Conservation (phyloP, 73 alveolate genomes). For the Paramecium sexaurelia region DNA sequence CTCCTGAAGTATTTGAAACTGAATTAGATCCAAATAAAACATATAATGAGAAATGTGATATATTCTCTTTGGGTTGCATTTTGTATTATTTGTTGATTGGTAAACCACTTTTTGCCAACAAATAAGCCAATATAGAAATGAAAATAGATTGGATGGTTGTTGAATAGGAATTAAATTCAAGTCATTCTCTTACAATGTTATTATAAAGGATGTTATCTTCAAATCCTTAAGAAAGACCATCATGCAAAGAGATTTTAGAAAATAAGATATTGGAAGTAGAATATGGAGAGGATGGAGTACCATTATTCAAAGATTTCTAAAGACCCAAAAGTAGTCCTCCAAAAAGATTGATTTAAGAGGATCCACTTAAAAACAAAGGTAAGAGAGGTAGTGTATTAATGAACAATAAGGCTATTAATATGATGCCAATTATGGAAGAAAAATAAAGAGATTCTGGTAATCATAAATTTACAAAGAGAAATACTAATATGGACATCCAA, state of each 20-base stretch:
- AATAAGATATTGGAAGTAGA: slow-evolving; percentile 22
- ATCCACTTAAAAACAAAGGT: not conserved
- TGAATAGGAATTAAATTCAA: slow-evolving; percentile 42
- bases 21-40: slow-evolving; percentile 47
- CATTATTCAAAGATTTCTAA: slow-evolving; percentile 5
- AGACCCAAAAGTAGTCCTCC: slow-evolving; percentile 66
- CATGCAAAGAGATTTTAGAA: slow-evolving; percentile 45
- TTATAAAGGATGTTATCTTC: slow-evolving; percentile 44
- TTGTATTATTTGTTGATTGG: slow-evolving; percentile 63
- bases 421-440: slow-evolving; percentile 56
- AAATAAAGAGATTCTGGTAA: slow-evolving; percentile 29
- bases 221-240: slow-evolving; percentile 32
- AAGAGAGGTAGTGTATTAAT: slow-evolving; percentile 28
- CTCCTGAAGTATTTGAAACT: slow-evolving; percentile 72
- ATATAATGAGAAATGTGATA: slow-evolving; percentile 60
- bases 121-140: slow-evolving; percentile 35
- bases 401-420: slow-evolving; percentile 48
- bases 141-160: slow-evolving; percentile 32
- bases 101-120: slow-evolving; percentile 8
- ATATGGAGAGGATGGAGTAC: slow-evolving; percentile 51
- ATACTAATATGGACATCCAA: slow-evolving; percentile 19
- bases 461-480: not conserved
- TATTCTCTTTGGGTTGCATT: slow-evolving; percentile 72
- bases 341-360: not conserved
- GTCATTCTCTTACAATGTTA: slow-evolving; percentile 39